Evolutionary conservation across 192 early-diverging fungal genomes (phyloP).

Genomic region (Coemansia sp.): DNA sequence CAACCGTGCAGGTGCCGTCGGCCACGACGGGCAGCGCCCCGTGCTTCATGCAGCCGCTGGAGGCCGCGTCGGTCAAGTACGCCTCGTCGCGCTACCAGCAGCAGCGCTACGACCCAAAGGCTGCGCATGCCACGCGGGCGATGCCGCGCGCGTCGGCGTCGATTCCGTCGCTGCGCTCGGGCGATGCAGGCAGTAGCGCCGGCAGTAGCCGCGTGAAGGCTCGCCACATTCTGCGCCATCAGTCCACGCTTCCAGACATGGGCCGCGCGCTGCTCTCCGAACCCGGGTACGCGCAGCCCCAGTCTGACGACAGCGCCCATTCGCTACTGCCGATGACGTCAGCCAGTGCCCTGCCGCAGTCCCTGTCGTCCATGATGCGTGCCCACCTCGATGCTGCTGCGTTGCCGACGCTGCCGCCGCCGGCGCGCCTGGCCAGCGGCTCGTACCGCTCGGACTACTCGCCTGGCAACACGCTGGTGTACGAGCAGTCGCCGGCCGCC

Average conservation of each 20-base stretch:
- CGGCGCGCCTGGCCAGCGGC: slow-evolving; percentile 41
- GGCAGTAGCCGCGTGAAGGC: slow-evolving; percentile 12
- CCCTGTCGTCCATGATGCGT: background rate
- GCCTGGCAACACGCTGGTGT: slow-evolving; percentile 42
- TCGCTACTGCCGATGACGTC: no score
- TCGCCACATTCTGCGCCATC: slow-evolving; percentile 28
- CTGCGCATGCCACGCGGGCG: background rate
- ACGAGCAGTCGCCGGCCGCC: slow-evolving; percentile 20
- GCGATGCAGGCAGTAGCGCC: slow-evolving; percentile 2
- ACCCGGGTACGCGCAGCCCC: no score
- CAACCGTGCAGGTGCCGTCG: slow-evolving; percentile 13
- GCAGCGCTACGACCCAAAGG: slow-evolving; percentile 42
- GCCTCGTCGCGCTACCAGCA: slow-evolving; percentile 43
- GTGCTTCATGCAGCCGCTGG: slow-evolving; percentile 45
- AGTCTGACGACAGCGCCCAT: no score
- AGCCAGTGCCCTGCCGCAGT: background rate
- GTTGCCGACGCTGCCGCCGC: slow-evolving; percentile 20
- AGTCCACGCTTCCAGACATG: slow-evolving; percentile 36
- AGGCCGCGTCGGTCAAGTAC: slow-evolving; percentile 23
- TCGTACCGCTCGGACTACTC: slow-evolving; percentile 29
- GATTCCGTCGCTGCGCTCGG: slow-evolving; percentile 37
- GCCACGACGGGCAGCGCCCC: slow-evolving; percentile 19
- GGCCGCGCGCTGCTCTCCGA: background rate
- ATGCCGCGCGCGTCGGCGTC: slow-evolving; percentile 24
- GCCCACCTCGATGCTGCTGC: background rate